Percentiles rank a stretch among this genome's conserved stretches.
phyloP scores from a whole-genome alignment of 2,329 filamentous ascomycete species.

The Helicocarpus griseus region DNA sequence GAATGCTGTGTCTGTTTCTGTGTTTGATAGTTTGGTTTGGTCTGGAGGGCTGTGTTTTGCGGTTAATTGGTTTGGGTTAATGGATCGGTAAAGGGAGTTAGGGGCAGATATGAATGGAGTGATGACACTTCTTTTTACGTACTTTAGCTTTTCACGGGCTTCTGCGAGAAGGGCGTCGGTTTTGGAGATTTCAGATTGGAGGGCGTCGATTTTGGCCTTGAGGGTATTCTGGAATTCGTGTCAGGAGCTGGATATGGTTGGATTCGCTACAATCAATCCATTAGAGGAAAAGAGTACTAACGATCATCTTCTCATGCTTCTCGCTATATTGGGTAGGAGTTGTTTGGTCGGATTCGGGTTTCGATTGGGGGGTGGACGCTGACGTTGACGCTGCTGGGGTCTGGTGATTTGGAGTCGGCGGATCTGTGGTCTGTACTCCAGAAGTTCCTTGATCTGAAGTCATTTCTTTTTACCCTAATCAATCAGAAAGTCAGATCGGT shows the following conservation, averaged over 20 bases:
- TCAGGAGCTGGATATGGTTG: not conserved
- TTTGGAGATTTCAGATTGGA: conserved; percentile 34
- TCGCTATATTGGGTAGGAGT: not conserved
- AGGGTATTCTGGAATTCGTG: conserved; percentile 23
- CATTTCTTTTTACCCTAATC: not conserved
- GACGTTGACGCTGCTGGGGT: not conserved
- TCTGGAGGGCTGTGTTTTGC: conserved; percentile 10
- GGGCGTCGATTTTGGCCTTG: conserved; percentile 38
- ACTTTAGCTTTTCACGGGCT: conserved; percentile 27
- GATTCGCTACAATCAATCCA: not conserved
- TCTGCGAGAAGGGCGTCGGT: conserved; percentile 27
- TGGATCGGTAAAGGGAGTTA: not conserved
- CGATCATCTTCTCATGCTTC: conserved; percentile 2
- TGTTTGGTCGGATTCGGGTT: not conserved
- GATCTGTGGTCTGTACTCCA: no score
- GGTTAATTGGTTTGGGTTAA: not conserved
- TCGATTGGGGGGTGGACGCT: not conserved
- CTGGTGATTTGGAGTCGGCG: not conserved
- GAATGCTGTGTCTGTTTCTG: conserved; percentile 10
- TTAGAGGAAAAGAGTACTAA: not conserved
- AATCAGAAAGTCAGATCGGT: not conserved
- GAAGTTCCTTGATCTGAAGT: no score
- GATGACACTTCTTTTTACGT: conserved; percentile 17
- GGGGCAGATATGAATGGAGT: conserved; percentile 9
- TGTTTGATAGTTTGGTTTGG: not conserved